phyloP scores from a whole-genome alignment of 345 rosid genomes.

The Populus nigra region DNA sequence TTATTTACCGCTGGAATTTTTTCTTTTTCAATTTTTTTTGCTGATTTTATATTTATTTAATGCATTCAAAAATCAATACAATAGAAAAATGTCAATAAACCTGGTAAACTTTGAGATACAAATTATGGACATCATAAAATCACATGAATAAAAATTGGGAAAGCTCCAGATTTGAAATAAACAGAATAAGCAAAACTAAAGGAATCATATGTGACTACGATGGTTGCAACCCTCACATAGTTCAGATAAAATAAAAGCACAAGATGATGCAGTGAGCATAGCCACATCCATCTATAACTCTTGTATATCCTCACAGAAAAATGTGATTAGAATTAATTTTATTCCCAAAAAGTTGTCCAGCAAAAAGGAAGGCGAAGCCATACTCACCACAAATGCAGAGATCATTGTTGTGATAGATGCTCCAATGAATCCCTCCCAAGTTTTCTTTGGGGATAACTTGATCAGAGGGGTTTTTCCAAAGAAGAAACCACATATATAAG shows the following conservation, averaged over 20 bases:
- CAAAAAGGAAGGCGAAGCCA: background rate
- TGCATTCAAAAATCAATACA: too few species aligned
- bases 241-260: background rate
- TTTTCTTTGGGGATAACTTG: constrained; percentile 95
- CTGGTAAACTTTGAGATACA: too few species aligned
- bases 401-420: constrained; percentile 86
- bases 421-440: constrained; percentile 98
- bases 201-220: background rate
- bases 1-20: too few species aligned
- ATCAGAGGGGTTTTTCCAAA: constrained; percentile 94
- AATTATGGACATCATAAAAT: background rate
- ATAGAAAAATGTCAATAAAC: too few species aligned
- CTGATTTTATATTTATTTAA: too few species aligned
- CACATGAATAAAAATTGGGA: background rate
- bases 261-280: background rate
- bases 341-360: background rate
- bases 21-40: too few species aligned
- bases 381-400: constrained; percentile 83
- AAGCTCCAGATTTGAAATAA: background rate
- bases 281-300: background rate
- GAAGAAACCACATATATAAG: constrained; percentile 90
- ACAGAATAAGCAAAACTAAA: background rate
- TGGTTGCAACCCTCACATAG: background rate
- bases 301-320: background rate
- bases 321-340: background rate